Evolutionary conservation across 805 yeast species (phyloP).

Genomic region (Wickerhamiella slavikovae): DNA sequence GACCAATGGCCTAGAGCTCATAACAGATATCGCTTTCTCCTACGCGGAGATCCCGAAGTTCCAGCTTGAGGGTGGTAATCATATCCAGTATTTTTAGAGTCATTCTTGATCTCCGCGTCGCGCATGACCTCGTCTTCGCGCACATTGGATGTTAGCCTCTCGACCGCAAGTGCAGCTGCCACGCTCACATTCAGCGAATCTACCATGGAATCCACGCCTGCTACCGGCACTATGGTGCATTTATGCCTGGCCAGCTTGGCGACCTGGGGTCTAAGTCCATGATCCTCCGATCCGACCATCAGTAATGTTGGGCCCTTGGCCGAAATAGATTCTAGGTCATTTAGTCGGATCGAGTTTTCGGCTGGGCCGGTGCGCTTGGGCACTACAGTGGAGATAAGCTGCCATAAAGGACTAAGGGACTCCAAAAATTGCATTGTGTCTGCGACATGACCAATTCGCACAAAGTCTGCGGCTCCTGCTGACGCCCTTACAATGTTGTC

Average conservation of each 20-base stretch:
- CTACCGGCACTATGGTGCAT: conserved; percentile 8
- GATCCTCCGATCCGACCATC: conserved; percentile 72
- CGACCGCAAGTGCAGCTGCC: conserved; percentile 53
- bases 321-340: conserved; percentile 25
- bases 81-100: neutral
- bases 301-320: conserved; percentile 38
- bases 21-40: conserved; percentile 9
- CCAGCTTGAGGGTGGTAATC: neutral
- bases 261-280: conserved; percentile 54
- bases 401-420: conserved; percentile 32
- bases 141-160: neutral
- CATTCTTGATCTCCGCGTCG: too few species aligned
- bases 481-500: conserved; percentile 66
- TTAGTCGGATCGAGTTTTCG: conserved; percentile 17
- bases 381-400: conserved; percentile 54
- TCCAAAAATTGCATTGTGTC: conserved; percentile 46
- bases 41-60: conserved; percentile 9
- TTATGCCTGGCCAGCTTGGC: conserved; percentile 20
- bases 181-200: conserved; percentile 83
- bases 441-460: conserved; percentile 37
- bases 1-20: conserved; percentile 5
- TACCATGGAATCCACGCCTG: conserved; percentile 16
- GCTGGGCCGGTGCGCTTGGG: conserved; percentile 1
- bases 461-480: conserved; percentile 64
- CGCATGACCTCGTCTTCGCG: too few species aligned